Conservation (phyloP, 208 protist genomes). For the Leishmania mexicana region DNA sequence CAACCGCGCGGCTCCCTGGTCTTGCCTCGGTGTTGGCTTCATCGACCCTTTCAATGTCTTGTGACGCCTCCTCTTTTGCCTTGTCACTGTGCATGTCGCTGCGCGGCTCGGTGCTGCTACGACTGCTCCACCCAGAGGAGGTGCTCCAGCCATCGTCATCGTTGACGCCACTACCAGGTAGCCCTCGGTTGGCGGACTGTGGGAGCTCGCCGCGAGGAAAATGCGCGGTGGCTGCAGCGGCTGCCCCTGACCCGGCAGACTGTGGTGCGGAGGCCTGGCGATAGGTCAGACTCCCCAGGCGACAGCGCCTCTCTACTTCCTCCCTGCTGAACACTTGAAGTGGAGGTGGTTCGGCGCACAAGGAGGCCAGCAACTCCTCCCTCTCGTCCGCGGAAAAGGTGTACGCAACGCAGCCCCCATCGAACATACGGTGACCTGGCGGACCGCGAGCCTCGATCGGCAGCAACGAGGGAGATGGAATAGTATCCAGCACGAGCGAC, state of each 20-base stretch:
- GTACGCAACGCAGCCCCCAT: conserved; percentile 16
- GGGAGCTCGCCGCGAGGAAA: neutral
- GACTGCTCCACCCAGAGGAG: conserved; percentile 36
- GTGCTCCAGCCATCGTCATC: conserved; percentile 26
- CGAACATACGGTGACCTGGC: conserved; percentile 22
- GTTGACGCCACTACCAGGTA: neutral
- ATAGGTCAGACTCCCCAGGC: neutral
- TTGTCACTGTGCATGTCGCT: neutral
- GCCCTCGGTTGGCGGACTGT: neutral
- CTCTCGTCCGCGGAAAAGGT: conserved; percentile 19
- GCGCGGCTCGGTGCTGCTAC: neutral
- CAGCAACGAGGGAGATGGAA: conserved; percentile 13
- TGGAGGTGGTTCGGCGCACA: conserved; percentile 7
- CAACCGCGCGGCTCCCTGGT: neutral
- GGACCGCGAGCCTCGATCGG: conserved; percentile 17
- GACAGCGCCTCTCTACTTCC: conserved; percentile 17
- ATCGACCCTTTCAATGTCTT: neutral
- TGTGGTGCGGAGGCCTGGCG: neutral
- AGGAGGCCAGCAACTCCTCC: conserved; percentile 7
- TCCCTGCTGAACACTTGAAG: conserved; percentile 23
- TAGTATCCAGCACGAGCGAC: conserved; percentile 9
- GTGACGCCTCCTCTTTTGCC: neutral
- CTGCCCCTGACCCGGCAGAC: neutral
- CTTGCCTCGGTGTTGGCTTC: neutral
- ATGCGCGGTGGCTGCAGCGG: neutral